Conservation (phyloP, 1,284 basidiomycete species). For the Salmacisia buchloeana region DNA sequence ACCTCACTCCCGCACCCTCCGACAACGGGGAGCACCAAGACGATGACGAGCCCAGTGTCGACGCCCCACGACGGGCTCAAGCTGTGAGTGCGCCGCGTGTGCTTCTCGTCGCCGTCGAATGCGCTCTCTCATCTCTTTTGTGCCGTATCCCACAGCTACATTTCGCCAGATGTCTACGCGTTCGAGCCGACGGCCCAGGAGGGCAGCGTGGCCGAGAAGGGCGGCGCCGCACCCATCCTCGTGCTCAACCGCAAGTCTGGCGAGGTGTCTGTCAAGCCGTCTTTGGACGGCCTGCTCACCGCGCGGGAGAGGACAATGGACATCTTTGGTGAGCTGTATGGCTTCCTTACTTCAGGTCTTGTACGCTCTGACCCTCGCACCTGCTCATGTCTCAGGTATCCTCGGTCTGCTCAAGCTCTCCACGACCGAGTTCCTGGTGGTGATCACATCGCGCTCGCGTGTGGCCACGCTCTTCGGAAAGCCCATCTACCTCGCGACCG, state of each 20-base stretch:
- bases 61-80: slow-evolving; percentile 4
- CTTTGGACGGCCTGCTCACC: background rate
- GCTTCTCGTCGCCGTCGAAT: too few species aligned
- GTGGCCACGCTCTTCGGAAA: slow-evolving; percentile 74
- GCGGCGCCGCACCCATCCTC: background rate
- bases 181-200: slow-evolving; percentile 2
- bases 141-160: background rate
- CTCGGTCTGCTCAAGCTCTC: slow-evolving; percentile 43
- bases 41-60: background rate
- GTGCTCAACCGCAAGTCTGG: slow-evolving; percentile 1
- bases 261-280: background rate
- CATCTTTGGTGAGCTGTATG: background rate
- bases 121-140: background rate
- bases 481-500: slow-evolving; percentile 80
- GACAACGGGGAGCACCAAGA: background rate
- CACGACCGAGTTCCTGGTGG: slow-evolving; percentile 72
- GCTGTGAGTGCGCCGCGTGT: background rate
- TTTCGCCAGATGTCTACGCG: slow-evolving; percentile 7
- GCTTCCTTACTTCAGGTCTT: background rate
- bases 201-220: background rate
- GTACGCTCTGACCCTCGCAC: background rate
- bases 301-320: slow-evolving; percentile 7
- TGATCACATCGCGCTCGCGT: slow-evolving; percentile 77
- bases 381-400: slow-evolving; percentile 27
- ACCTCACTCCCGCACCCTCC: background rate